phyloP scores from a whole-genome alignment of 148 eudicot genomes.

The Pharnaceum exiguum region DNA sequence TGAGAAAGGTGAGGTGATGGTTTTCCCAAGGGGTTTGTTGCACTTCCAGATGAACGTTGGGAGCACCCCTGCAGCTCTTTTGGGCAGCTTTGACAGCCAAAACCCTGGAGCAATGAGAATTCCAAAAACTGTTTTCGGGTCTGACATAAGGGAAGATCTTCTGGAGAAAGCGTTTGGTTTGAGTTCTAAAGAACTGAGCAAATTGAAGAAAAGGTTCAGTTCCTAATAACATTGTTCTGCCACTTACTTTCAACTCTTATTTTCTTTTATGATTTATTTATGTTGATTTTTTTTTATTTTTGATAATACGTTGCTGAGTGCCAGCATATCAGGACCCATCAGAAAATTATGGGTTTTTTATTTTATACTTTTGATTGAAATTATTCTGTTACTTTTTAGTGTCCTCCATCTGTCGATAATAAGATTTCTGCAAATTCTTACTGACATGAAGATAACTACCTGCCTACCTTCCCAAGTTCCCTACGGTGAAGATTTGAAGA shows the following conservation, averaged over 20 bases:
- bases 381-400: too few relatives aligned
- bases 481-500: too few relatives aligned
- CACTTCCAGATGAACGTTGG: slow-evolving; percentile 91
- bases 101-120: slow-evolving; percentile 72
- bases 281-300: too few relatives aligned
- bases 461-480: too few relatives aligned
- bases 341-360: too few relatives aligned
- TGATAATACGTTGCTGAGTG: too few relatives aligned
- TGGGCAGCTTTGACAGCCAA: slow-evolving; percentile 80
- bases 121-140: slow-evolving; percentile 60
- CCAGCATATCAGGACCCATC: too few relatives aligned
- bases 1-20: slow-evolving; percentile 86
- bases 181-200: slow-evolving; percentile 41
- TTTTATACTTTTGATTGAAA: too few relatives aligned
- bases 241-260: not conserved
- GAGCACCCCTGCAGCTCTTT: slow-evolving; percentile 45
- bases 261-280: not conserved
- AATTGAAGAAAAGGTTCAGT: slow-evolving; percentile 47
- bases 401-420: too few relatives aligned
- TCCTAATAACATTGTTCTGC: slow-evolving; percentile 8
- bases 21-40: slow-evolving; percentile 69
- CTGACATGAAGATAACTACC: too few relatives aligned
- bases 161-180: slow-evolving; percentile 81
- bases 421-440: too few relatives aligned
- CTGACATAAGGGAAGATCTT: slow-evolving; percentile 49